Percentiles rank a stretch among this genome's conserved stretches.
Conservation (phyloP, 169 alveolate genomes). For the Plasmodium relictum region DNA sequence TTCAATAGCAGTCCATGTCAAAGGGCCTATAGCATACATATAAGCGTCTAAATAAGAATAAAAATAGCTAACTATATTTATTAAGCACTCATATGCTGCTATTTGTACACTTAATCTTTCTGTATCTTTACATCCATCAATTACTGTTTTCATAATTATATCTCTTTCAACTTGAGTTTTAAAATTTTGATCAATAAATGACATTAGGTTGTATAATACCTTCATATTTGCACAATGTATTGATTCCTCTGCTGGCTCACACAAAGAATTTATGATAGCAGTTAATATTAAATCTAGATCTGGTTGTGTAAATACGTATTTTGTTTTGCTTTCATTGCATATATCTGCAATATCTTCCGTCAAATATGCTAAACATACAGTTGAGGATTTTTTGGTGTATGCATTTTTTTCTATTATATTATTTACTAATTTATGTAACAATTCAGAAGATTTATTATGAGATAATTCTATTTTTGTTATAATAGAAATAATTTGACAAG, state of each 20-base stretch:
- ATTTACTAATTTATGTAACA: constrained; percentile 83
- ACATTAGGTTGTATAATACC: constrained; percentile 80
- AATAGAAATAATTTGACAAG: constrained; percentile 90
- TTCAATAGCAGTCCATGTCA: constrained; percentile 89
- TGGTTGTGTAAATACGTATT: constrained; percentile 81
- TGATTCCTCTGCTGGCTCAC: constrained; percentile 81
- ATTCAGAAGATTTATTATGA: constrained; percentile 90
- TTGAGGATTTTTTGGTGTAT: constrained; percentile 86
- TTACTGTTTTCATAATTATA: constrained; percentile 84
- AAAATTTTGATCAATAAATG: constrained; percentile 83
- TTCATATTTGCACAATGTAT: constrained; percentile 83
- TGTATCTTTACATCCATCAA: constrained; percentile 85
- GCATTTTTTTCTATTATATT: constrained; percentile 87
- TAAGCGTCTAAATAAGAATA: constrained; percentile 87
- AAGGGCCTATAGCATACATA: constrained; percentile 87
- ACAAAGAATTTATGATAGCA: constrained; percentile 84
- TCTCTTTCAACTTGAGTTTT: constrained; percentile 83
- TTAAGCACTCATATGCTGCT: constrained; percentile 91
- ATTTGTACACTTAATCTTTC: constrained; percentile 84
- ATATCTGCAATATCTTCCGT: constrained; percentile 89
- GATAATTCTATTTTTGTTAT: constrained; percentile 89
- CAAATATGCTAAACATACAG: constrained; percentile 87
- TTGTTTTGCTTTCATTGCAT: constrained; percentile 82
- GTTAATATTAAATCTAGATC: constrained; percentile 81
- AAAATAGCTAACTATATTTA: constrained; percentile 89